Conservation (phyloP, 73 alveolate genomes). For the Paramecium sonneborni region DNA sequence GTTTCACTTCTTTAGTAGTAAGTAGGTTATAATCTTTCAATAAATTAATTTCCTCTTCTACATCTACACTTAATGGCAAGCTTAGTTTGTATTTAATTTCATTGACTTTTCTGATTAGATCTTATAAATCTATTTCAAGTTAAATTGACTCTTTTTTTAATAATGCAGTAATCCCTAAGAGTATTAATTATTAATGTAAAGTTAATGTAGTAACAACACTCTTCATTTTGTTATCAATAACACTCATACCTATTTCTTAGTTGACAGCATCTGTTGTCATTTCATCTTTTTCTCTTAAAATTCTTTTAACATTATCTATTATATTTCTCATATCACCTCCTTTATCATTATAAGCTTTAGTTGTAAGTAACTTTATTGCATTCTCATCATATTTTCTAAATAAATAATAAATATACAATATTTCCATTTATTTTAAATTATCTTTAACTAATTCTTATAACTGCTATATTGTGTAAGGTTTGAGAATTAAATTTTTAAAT, state of each 20-base stretch:
- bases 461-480: not conserved
- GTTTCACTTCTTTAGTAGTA: not conserved
- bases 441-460: not conserved
- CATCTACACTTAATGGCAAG: not conserved
- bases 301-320: not conserved
- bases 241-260: not conserved
- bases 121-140: not conserved
- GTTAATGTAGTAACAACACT: not conserved
- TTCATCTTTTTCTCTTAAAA: not conserved
- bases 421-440: not conserved
- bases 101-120: slow-evolving; percentile 13
- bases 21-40: slow-evolving; percentile 9
- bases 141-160: not conserved
- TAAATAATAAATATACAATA: not conserved
- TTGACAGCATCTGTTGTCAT: slow-evolving; percentile 6
- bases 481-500: slow-evolving; percentile 10
- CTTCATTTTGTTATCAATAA: slow-evolving; percentile 4
- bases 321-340: slow-evolving; percentile 58
- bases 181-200: not conserved
- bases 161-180: not conserved
- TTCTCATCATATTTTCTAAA: slow-evolving; percentile 7
- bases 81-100: slow-evolving; percentile 27
- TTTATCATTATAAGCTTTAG: not conserved
- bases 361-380: not conserved
- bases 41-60: not conserved